A percentile compares a stretch with the other conserved stretches of the same genome.
Evolutionary conservation across 1,284 basidiomycete genomes (phyloP).

Genomic region (Ustilago bromivora): DNA sequence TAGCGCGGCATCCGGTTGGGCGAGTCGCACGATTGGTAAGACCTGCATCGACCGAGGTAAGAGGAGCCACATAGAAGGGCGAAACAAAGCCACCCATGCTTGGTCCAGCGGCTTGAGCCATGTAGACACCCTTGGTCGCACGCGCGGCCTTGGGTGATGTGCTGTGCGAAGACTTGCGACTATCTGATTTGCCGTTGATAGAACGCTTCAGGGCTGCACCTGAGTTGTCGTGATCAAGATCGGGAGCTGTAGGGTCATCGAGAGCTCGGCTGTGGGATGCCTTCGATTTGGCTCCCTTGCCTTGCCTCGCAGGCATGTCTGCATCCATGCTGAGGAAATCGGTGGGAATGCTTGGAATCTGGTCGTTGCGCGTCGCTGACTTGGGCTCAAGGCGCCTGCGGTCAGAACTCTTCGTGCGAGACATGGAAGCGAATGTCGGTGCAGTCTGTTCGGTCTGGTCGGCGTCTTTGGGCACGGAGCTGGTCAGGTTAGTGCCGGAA

Average conservation of each 20-base stretch:
- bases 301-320: slow-evolving; percentile 13
- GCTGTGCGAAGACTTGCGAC: slow-evolving; percentile 30
- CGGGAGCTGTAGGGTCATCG: background rate
- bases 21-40: slow-evolving; percentile 18
- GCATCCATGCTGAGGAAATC: slow-evolving; percentile 48
- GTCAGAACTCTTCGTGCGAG: slow-evolving; percentile 9
- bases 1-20: slow-evolving; percentile 34
- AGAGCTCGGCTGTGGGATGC: background rate
- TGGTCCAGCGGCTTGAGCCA: slow-evolving; percentile 38
- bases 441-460: background rate
- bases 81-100: slow-evolving; percentile 48
- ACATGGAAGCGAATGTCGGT: slow-evolving; percentile 7
- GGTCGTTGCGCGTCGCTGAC: slow-evolving; percentile 34
- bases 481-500: slow-evolving; percentile 1
- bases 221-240: slow-evolving; percentile 3
- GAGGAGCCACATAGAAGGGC: slow-evolving; percentile 49
- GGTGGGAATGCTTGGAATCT: slow-evolving; percentile 37
- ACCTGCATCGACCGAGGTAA: slow-evolving; percentile 44
- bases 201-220: slow-evolving; percentile 19
- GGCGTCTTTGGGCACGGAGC: background rate
- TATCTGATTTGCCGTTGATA: slow-evolving; percentile 29
- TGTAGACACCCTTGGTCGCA: slow-evolving; percentile 37
- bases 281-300: slow-evolving; percentile 17
- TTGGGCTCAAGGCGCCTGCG: slow-evolving; percentile 36
- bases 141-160: slow-evolving; percentile 33